Evolutionary conservation across 305 asterid species (phyloP).

Genomic region (Fraxinus platypoda): DNA sequence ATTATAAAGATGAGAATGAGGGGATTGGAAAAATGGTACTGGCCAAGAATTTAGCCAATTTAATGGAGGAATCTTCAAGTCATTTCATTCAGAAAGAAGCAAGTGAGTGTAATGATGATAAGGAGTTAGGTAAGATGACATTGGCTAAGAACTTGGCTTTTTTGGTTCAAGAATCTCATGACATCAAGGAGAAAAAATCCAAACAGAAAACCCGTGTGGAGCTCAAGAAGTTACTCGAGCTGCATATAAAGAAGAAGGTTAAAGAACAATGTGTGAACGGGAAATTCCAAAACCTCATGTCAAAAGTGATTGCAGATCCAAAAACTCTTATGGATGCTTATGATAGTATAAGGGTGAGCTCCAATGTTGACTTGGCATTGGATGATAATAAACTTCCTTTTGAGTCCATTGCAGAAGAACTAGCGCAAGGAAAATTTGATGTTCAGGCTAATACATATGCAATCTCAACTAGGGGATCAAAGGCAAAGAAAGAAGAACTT

Average conservation of each 20-base stretch:
- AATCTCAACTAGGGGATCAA: slow-evolving; percentile 55
- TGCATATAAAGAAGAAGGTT: slow-evolving; percentile 74
- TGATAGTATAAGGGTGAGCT: slow-evolving; percentile 54
- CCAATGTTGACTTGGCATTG: slow-evolving; percentile 58
- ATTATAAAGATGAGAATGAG: slow-evolving; percentile 24
- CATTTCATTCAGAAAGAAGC: slow-evolving; percentile 10
- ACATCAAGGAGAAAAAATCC: slow-evolving; percentile 32
- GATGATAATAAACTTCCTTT: slow-evolving; percentile 52
- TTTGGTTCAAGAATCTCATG: slow-evolving; percentile 64
- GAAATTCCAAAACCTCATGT: slow-evolving; percentile 60
- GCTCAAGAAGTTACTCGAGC: slow-evolving; percentile 61
- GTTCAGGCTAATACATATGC: slow-evolving; percentile 57
- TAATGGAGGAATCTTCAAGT: slow-evolving; percentile 41
- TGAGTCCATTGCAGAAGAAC: slow-evolving; percentile 71
- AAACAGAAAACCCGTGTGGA: slow-evolving; percentile 49
- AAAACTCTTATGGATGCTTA: slow-evolving; percentile 77
- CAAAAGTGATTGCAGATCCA: slow-evolving; percentile 66
- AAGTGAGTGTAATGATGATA: slow-evolving; percentile 12
- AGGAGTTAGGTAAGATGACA: slow-evolving; percentile 23
- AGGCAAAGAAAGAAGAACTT: slow-evolving; percentile 52
- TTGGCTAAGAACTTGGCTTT: slow-evolving; percentile 65
- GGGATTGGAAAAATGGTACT: slow-evolving; percentile 28
- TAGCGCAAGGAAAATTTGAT: slow-evolving; percentile 58
- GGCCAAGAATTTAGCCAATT: slow-evolving; percentile 39
- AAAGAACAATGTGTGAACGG: slow-evolving; percentile 70